Evolutionary conservation across 2,329 filamentous ascomycete species (phyloP), one percentile per base, ranked within the genome.

Genomic region (Coniella lustricola): DNA sequence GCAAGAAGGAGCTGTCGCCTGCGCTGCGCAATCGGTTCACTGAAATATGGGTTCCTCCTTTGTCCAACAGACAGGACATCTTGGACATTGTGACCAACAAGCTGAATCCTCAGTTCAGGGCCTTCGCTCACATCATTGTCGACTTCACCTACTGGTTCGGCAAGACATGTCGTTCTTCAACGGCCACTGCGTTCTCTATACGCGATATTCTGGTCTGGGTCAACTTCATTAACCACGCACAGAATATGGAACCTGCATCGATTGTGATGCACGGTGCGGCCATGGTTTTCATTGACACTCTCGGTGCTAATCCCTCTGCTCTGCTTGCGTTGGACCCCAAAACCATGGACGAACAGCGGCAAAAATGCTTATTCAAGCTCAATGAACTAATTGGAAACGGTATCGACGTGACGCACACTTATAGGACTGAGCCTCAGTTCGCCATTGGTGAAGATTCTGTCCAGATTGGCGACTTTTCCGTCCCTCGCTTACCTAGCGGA

Each of bases 11-110:
- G 64, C 76, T 99, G 12, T 98, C 93, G 1, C 93, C 93, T 3
- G 94, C 93, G 13, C 71, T 99, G 51, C 80, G 93, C 39, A 98
- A 99, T 63, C 87, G 93, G 52, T 95, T 99, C 64, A 99, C 93
- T 0, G 93, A 99, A 66, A 96, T 99, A 8, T 98, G 93, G 93
- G 93, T 97, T 0, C 90, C 93, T 1, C 79, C 90, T 1, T 71
- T 97, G 50, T 90, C 89, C 1, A 87, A 91, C 51, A 78, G 81
- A 44, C 83, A 90, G 25, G 94, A 99, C 62, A 84, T 97, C 31
- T 69, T 90, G 17, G 85, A 94, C 37, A 98, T 99, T 56, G 81
- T 97, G 14, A 72, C 76, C 44, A 81, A 83, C 12, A 96, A 95
- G 63, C 73, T 98, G 16, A 66, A 67, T 3, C 63, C 72, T 0